Evolutionary conservation across 2,329 filamentous ascomycete genomes (phyloP).

Genomic region (Chalaropsis thielavioides): DNA sequence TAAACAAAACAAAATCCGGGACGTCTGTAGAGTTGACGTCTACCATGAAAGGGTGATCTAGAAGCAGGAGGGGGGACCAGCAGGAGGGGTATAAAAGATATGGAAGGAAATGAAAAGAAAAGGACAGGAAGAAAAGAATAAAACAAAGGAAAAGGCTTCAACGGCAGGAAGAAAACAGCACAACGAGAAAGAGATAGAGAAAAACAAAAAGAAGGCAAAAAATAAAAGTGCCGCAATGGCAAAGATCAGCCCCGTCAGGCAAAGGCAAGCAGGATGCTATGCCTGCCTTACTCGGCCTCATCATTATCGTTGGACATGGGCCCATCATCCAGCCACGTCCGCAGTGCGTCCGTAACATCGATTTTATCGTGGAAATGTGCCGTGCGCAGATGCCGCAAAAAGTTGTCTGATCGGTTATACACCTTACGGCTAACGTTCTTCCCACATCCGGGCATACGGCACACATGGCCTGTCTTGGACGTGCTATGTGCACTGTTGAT

Average conservation of each 20-base stretch:
- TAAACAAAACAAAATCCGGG: conserved; percentile 2
- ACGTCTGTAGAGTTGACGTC: not conserved
- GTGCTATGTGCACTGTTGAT: conserved; percentile 18
- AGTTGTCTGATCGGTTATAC: conserved; percentile 23
- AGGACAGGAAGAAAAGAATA: conserved; percentile 1
- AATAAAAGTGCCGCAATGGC: not conserved
- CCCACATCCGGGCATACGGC: conserved; percentile 21
- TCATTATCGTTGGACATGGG: not conserved
- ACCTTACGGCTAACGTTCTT: conserved; percentile 21
- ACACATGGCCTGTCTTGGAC: conserved; percentile 20
- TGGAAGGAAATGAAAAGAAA: conserved; percentile 4
- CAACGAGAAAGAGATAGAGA: not conserved
- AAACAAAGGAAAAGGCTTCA: not conserved
- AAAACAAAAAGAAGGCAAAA: not conserved
- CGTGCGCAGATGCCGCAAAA: conserved; percentile 21
- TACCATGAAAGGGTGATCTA: not conserved
- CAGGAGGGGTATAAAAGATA: conserved; percentile 1
- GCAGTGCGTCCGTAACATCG: conserved; percentile 12
- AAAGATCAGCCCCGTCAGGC: not conserved
- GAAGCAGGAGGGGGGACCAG: not conserved
- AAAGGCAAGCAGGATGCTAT: not conserved
- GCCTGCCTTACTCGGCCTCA: not conserved
- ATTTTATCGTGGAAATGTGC: conserved; percentile 19
- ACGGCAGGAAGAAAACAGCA: not conserved
- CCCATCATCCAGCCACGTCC: conserved; percentile 12